Evolutionary conservation across 345 rosid species (phyloP).

Genomic region (Microcos paniculata): DNA sequence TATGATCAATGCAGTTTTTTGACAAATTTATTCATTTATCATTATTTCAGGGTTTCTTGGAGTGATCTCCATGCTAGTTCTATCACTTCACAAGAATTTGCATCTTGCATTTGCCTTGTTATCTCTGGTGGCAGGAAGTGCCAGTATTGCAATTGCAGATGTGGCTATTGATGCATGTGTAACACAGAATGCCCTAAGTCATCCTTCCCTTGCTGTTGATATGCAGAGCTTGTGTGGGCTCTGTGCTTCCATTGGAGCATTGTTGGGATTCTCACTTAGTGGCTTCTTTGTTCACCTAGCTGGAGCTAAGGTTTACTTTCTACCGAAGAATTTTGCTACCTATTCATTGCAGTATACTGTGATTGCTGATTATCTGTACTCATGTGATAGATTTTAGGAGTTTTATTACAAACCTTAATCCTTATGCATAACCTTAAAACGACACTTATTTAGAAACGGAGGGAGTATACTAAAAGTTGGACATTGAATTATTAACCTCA

Average conservation of each 20-base stretch:
- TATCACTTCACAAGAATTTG: conserved; percentile 45
- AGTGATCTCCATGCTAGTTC: conserved; percentile 50
- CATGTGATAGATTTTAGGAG: too few relatives aligned
- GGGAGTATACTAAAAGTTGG: too few relatives aligned
- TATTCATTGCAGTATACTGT: background rate
- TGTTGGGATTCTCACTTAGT: conserved; percentile 62
- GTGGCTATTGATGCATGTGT: conserved; percentile 80
- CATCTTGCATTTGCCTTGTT: conserved; percentile 51
- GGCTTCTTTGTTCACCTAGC: conserved; percentile 60
- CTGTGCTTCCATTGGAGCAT: conserved; percentile 60
- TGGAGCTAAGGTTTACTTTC: conserved; percentile 52
- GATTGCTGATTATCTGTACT: background rate
- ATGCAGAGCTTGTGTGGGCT: conserved; percentile 79
- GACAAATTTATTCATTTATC: background rate
- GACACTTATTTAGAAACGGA: too few relatives aligned
- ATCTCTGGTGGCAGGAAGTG: conserved; percentile 51
- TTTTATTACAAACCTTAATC: too few relatives aligned
- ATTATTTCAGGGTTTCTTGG: conserved; percentile 46
- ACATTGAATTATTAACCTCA: background rate
- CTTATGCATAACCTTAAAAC: too few relatives aligned
- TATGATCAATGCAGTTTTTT: background rate
- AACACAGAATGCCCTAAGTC: conserved; percentile 55
- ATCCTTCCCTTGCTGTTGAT: conserved; percentile 69
- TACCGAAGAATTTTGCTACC: background rate
- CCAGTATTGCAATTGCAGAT: conserved; percentile 66